Evolutionary conservation across 129 eudicot genomes (phyloP), one percentile per base, ranked within the genome.

Genomic region (Mikania micrantha): DNA sequence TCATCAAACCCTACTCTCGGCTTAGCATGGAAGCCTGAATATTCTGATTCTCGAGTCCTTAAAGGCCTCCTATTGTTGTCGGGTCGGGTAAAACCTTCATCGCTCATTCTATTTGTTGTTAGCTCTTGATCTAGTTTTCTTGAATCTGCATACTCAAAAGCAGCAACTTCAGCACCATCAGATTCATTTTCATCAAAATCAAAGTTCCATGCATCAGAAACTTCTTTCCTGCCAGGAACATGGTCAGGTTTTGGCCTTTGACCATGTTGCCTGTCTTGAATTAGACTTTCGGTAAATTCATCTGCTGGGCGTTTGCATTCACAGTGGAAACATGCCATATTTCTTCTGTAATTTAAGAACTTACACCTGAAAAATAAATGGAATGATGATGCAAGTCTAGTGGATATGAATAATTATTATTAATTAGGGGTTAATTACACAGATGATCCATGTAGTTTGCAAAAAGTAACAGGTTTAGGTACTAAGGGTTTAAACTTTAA

Each of bases 111-210:
- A 65, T 67, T 80, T 38, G 44, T 68, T 17, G 67, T 69, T 45
- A 75, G 73, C 71, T 88, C 94, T 73, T 83, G 87, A 67, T 81
- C 79, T 62, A 75, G 39, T 59, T 69, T 85, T 64, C 65, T 74
- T 66, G 97, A 79, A 83, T 94, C 97, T 66, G 99, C 99, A 67
- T 89, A 76, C 81, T 94, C 99, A 67, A 94, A 94, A 49, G 99
- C 83, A 66, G 99, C 92, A 67, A 94, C 99, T 81, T 94, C 97
- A 48, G 99, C 99, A 36, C 99, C 99, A 74, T 94, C 99, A 3
- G 99, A 94, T 78, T 89, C 99, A 58, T 94, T 80, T 67, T 94
- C 99, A 66, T 94, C 99, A 64, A 94, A 94, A 75, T 94, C 96
- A 28, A 89, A 90, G 81, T 94, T 94, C 99, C 99, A 94, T 40